These are phyloP conservation scores for Ottelia alismoides DNA, from an alignment of 106 monocot genomes.

Conservation along the genomic window DNA sequence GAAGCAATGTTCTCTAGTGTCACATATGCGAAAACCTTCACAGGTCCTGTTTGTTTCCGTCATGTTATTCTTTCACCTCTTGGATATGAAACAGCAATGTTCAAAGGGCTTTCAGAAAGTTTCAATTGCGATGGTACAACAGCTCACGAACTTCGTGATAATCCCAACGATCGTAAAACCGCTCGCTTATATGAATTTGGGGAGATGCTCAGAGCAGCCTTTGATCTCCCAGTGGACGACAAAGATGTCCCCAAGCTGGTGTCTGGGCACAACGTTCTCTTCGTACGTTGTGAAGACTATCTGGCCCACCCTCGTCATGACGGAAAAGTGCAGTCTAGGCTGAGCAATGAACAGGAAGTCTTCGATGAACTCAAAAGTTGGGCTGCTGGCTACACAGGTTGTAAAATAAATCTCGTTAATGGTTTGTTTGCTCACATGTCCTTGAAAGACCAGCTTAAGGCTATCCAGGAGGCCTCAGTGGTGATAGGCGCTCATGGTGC, in stretches of 20 bases:
- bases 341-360: conserved; percentile 81
- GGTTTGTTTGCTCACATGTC: conserved; percentile 91
- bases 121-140: conserved; percentile 57
- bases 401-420: conserved; percentile 65
- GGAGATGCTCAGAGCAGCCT: conserved; percentile 69
- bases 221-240: conserved; percentile 30
- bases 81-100: conserved; percentile 92
- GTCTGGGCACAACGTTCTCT: conserved; percentile 52
- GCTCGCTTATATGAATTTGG: conserved; percentile 82
- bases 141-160: conserved; percentile 24
- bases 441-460: conserved; percentile 66
- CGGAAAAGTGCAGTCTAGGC: conserved; percentile 63
- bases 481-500: conserved; percentile 94
- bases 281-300: conserved; percentile 89
- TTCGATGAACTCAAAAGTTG: conserved; percentile 50
- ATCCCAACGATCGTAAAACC: conserved; percentile 45
- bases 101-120: conserved; percentile 63
- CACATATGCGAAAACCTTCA: conserved; percentile 79
- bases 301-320: conserved; percentile 85
- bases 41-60: conserved; percentile 74
- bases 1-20: conserved; percentile 72
- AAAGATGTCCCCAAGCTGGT: conserved; percentile 11
- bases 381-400: conserved; percentile 41
- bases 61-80: conserved; percentile 75
- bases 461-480: conserved; percentile 69